Conservation (phyloP, 306 rosid species). For the Rosa persica region DNA sequence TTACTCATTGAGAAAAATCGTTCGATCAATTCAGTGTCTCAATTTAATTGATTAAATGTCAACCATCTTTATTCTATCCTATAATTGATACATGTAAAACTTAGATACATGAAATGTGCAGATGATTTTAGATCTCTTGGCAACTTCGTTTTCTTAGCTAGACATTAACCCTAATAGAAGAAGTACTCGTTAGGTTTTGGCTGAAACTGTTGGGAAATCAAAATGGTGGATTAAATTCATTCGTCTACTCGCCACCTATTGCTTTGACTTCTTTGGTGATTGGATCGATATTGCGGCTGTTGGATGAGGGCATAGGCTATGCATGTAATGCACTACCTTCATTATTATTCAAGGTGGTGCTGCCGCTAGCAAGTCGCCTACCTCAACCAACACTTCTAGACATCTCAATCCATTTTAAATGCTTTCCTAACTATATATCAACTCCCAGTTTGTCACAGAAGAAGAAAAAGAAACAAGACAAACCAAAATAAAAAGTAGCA, state of each 20-base stretch:
- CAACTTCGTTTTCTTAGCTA: not conserved
- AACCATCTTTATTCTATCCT: too few species aligned
- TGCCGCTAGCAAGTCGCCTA: conserved; percentile 18
- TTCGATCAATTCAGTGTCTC: too few species aligned
- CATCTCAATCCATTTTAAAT: conserved; percentile 10
- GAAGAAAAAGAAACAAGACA: too few species aligned
- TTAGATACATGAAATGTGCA: not conserved
- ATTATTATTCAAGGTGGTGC: conserved; percentile 1
- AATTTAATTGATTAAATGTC: too few species aligned
- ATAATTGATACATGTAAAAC: too few species aligned
- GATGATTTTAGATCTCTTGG: not conserved
- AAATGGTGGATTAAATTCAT: not conserved
- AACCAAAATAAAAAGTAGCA: too few species aligned
- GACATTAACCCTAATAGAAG: not conserved
- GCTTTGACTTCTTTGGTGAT: conserved; percentile 6
- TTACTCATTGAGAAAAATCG: not conserved
- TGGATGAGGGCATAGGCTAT: conserved; percentile 7
- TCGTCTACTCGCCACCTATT: not conserved
- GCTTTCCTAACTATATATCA: not conserved
- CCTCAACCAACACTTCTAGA: conserved; percentile 26
- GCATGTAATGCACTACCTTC: not conserved
- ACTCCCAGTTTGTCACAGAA: too few species aligned
- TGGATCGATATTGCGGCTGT: not conserved
- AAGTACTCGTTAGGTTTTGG: not conserved
- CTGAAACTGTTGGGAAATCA: not conserved